A percentile compares a stretch with the other conserved stretches of the same genome.
These are phyloP conservation scores for Aurinia saxatilis DNA, from an alignment of 345 rosid genomes.

Conservation along the genomic window DNA sequence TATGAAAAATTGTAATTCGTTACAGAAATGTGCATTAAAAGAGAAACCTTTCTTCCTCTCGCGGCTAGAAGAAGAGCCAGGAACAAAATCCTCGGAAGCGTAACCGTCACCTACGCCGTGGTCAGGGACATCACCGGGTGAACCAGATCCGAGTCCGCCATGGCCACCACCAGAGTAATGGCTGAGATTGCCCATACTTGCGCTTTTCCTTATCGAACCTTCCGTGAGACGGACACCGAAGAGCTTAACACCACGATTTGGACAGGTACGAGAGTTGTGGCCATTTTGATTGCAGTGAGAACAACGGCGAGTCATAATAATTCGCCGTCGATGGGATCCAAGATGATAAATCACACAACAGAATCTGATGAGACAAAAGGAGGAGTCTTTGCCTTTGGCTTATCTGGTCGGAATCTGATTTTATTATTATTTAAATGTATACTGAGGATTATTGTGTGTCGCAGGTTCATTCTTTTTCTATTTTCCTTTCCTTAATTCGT, in stretches of 20 bases:
- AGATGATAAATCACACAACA: too few relatives aligned
- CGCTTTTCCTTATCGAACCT: constrained; percentile 80
- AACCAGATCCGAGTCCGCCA: too few relatives aligned
- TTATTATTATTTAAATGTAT: too few relatives aligned
- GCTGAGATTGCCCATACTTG: constrained; percentile 79
- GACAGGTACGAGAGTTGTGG: constrained; percentile 92
- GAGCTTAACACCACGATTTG: constrained; percentile 80
- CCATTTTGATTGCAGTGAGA: constrained; percentile 96
- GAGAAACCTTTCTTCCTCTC: constrained; percentile 16
- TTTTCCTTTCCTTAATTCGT: not conserved
- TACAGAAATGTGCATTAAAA: too few relatives aligned
- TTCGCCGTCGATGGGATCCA: too few relatives aligned
- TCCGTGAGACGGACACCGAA: constrained; percentile 90
- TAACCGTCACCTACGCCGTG: constrained; percentile 61
- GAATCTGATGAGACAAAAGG: too few relatives aligned
- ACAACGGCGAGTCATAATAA: constrained; percentile 70
- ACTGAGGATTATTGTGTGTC: too few relatives aligned
- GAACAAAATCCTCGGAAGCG: constrained; percentile 87
- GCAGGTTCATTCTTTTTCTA: too few relatives aligned
- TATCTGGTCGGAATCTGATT: too few relatives aligned
- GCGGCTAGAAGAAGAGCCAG: constrained; percentile 37
- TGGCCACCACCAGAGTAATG: constrained; percentile 41
- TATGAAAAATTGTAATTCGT: too few relatives aligned
- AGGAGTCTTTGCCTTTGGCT: too few relatives aligned
- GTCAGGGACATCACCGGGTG: constrained; percentile 49